These are phyloP conservation scores for Camillea tinctor DNA, from an alignment of 2,329 filamentous ascomycete species.

Conservation along the genomic window DNA sequence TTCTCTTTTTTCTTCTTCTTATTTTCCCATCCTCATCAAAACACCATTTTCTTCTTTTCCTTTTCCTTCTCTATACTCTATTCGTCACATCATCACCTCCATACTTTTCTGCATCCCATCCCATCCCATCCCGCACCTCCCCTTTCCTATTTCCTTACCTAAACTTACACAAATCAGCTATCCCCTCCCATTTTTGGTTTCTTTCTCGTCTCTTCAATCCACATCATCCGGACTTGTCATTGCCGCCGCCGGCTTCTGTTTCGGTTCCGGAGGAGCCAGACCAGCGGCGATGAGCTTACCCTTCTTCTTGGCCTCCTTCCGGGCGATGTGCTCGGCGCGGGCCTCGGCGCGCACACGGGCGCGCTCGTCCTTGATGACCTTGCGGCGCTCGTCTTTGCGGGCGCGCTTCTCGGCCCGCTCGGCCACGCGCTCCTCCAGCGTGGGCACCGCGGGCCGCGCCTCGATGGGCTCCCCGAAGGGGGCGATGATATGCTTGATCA, in stretches of 20 bases:
- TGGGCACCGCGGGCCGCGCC: constrained; percentile 64
- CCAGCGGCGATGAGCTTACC: neutral
- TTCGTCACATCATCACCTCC: too few species aligned
- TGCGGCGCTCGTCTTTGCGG: constrained; percentile 22
- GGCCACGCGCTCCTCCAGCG: constrained; percentile 58
- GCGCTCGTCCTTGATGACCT: constrained; percentile 3
- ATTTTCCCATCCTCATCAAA: too few species aligned
- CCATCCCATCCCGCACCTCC: too few species aligned
- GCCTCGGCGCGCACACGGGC: constrained; percentile 3
- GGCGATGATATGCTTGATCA: constrained; percentile 73
- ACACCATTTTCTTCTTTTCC: too few species aligned
- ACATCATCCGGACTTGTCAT: constrained; percentile 4
- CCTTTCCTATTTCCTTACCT: too few species aligned
- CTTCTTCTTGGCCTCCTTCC: neutral
- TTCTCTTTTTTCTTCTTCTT: neutral
- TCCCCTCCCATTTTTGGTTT: constrained; percentile 1
- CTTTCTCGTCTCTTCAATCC: neutral
- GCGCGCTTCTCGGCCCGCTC: constrained; percentile 40
- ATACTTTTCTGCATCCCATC: too few species aligned
- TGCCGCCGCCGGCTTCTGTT: neutral
- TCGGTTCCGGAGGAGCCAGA: too few species aligned
- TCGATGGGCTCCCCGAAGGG: constrained; percentile 63
- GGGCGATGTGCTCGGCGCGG: neutral
- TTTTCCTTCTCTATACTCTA: too few species aligned
- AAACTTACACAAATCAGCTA: neutral